Evolutionary conservation across 768 basidiomycete species (phyloP), one percentile per base, ranked within the genome.

Genomic region (Austroboletus festivus): DNA sequence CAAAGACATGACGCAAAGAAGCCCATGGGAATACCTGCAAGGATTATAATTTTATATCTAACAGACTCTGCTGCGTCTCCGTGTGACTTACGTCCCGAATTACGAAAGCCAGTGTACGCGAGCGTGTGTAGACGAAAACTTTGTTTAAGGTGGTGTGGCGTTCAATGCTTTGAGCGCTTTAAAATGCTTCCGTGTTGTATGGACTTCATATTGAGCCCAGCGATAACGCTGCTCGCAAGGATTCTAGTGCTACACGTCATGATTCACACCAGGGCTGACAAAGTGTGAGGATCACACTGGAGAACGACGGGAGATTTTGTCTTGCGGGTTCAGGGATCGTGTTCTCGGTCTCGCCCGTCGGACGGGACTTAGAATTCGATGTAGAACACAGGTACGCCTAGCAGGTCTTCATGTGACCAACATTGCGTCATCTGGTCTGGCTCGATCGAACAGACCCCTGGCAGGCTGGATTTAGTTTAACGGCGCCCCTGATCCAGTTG

Each of bases 1-100:
- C 59, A 5, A 56, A 35, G 61, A 57, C 55, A 62, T 62, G 24
- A 19, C 24, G 24, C 34, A 11, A 18, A 23, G 7, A 15, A 20
- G 18, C 23, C 2, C 11, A 33, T 12, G 28, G 7, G 18, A 11
- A 20, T 12, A 3, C 4, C 4, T 11, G 26, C 34, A 12, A 28
- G 28, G 28, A 28, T 28, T 12, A 28, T 5, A 15, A 5, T 28
- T 56, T 51, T 59, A 59, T 51, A 50, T 47, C n/a, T 28, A 6
- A 43, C 30, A 33, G 31, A 5, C 21, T 30, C 8, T n/a, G 12
- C 12, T 28, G 5, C 20, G 24, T 13, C 31, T 38, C 22, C 35
- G 44, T 34, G 40, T 26, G 13, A 34, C 43, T 15, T 33, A 31
- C 23, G 34, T 22, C 3, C 5, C 15, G 9, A 8, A 40, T 4